A percentile compares a stretch with the other conserved stretches of the same genome.
phyloP scores from a whole-genome alignment of 805 yeast species.

The Kodamaea hsintzibuensis region DNA sequence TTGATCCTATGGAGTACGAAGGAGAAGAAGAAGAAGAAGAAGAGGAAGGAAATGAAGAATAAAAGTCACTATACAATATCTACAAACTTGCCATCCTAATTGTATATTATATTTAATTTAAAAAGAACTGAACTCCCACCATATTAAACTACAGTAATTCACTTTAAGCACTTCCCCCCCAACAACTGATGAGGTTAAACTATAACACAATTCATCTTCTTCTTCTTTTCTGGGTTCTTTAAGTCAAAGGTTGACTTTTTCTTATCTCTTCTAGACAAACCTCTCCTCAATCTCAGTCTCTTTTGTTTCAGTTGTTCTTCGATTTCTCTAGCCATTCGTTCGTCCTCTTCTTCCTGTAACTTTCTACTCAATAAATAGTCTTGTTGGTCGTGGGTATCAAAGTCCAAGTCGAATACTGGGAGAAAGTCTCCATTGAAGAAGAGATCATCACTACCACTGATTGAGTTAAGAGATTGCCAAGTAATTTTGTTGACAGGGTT shows the following conservation, averaged over 20 bases:
- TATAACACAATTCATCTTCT: conserved; percentile 6
- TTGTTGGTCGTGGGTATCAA: conserved; percentile 11
- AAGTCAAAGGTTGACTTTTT: background rate
- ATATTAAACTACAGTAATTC: background rate
- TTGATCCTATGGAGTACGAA: conserved; percentile 78
- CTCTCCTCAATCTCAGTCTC: conserved; percentile 2
- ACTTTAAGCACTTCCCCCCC: background rate
- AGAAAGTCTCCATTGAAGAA: conserved; percentile 68
- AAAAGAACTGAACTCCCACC: background rate
- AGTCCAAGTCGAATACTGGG: conserved; percentile 39
- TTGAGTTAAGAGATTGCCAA: conserved; percentile 77
- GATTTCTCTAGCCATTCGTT: conserved; percentile 45
- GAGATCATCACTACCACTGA: conserved; percentile 67
- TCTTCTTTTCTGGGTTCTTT: conserved; percentile 1
- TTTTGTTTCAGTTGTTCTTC: conserved; percentile 6
- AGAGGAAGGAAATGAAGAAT: conserved; percentile 29
- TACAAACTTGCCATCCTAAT: background rate
- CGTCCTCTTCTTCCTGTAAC: conserved; percentile 61
- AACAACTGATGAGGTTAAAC: background rate
- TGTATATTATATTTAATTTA: background rate
- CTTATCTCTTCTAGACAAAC: background rate
- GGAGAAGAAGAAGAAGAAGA: conserved; percentile 57
- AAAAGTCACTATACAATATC: background rate
- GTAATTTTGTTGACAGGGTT: conserved; percentile 46
- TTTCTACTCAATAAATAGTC: conserved; percentile 42